Percentiles rank a stretch among this genome's conserved stretches.
phyloP scores from a whole-genome alignment of 208 protist species.

The Cochliopodium minus region DNA sequence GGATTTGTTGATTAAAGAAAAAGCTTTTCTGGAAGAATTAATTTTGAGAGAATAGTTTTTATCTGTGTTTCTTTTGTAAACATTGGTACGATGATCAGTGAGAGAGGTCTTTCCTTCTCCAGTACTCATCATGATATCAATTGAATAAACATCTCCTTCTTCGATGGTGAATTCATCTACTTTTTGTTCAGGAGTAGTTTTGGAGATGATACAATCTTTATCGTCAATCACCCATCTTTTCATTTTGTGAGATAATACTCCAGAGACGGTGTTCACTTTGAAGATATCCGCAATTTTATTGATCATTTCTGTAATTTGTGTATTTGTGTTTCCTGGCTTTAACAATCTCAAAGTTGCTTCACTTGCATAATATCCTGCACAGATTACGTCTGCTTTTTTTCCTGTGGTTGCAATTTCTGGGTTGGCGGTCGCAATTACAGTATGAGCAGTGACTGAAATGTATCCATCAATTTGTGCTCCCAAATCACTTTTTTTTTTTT shows the following conservation, averaged over 20 bases:
- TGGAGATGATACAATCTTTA: constrained; percentile 76
- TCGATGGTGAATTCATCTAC: constrained; percentile 60
- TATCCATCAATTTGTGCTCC: constrained; percentile 94
- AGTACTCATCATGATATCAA: constrained; percentile 30
- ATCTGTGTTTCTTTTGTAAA: constrained; percentile 86
- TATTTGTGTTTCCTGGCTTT: constrained; percentile 52
- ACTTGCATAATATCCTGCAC: constrained; percentile 73
- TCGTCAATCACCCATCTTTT: constrained; percentile 92
- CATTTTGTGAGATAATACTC: constrained; percentile 89
- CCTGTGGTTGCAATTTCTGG: constrained; percentile 54
- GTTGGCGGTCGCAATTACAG: constrained; percentile 66
- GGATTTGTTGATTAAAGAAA: constrained; percentile 74
- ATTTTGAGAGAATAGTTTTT: constrained; percentile 84
- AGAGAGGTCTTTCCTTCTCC: constrained; percentile 70
- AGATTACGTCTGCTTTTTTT: constrained; percentile 70
- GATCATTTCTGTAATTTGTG: constrained; percentile 77
- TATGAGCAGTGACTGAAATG: constrained; percentile 82
- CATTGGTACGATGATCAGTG: constrained; percentile 48
- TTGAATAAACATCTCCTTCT: constrained; percentile 30
- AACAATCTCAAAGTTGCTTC: constrained; percentile 69
- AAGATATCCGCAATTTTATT: constrained; percentile 76
- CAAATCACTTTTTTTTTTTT: constrained; percentile 59
- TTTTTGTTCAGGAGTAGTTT: constrained; percentile 63
- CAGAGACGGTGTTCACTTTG: constrained; percentile 73
- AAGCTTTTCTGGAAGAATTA: constrained; percentile 77